phyloP scores from a whole-genome alignment of 352 stramenopile genomes.

The Peronospora tabacina region DNA sequence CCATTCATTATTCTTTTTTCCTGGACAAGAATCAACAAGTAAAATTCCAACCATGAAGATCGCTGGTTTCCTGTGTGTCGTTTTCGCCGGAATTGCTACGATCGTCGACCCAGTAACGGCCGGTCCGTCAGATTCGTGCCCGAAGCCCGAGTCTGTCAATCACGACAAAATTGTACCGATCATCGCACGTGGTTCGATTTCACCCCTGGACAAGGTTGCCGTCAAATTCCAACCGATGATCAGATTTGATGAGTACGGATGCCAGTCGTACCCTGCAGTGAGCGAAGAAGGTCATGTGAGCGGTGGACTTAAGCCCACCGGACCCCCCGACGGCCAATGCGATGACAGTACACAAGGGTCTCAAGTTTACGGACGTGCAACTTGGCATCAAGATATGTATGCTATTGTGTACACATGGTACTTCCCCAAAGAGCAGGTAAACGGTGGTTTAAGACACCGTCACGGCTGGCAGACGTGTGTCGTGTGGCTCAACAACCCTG shows the following conservation, averaged over 20 bases:
- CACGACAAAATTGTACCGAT: too few relatives aligned
- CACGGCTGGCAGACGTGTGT: conserved; percentile 19
- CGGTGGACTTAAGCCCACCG: conserved; percentile 11
- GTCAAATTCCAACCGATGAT: neutral
- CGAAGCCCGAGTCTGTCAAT: too few relatives aligned
- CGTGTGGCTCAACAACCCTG: conserved; percentile 18
- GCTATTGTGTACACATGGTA: conserved; percentile 22
- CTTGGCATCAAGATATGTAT: neutral
- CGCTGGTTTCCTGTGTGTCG: too few relatives aligned
- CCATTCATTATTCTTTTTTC: too few relatives aligned
- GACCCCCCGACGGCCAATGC: conserved; percentile 4
- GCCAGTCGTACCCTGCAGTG: conserved; percentile 17
- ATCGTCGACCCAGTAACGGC: too few relatives aligned
- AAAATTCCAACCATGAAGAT: too few relatives aligned
- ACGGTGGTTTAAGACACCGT: conserved; percentile 4
- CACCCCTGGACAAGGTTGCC: neutral
- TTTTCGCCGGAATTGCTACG: too few relatives aligned
- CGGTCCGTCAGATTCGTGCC: too few relatives aligned
- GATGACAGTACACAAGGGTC: conserved; percentile 11
- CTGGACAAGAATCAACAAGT: too few relatives aligned
- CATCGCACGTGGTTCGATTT: neutral
- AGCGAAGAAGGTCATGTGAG: conserved; percentile 1
- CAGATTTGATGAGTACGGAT: neutral
- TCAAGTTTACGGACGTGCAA: conserved; percentile 15
- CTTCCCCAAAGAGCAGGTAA: conserved; percentile 10